A percentile compares a stretch with the other conserved stretches of the same genome.
These are phyloP conservation scores for Trichosporon sp. DNA, from an alignment of 1,284 basidiomycete species.

Conservation along the genomic window DNA sequence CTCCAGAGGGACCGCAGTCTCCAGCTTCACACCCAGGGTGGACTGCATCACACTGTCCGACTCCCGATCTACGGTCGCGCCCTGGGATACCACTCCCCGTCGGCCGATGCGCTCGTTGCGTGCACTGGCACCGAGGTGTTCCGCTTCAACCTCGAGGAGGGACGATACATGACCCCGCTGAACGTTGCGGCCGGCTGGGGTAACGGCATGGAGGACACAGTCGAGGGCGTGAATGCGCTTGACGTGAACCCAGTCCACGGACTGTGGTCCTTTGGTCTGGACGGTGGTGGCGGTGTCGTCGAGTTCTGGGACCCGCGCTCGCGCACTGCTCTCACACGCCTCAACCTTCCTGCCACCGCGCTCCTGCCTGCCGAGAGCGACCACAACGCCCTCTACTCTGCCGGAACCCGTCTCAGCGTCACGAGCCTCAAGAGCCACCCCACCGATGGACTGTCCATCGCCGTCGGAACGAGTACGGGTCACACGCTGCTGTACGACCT, in stretches of 20 bases:
- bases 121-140: conserved; percentile 84
- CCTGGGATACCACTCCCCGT: conserved; percentile 84
- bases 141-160: conserved; percentile 93
- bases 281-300: conserved; percentile 69
- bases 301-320: conserved; percentile 97
- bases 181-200: conserved; percentile 62
- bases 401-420: conserved; percentile 64
- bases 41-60: conserved; percentile 86
- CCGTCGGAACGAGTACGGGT: conserved; percentile 90
- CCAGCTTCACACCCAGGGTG: conserved; percentile 91
- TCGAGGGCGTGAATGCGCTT: conserved; percentile 81
- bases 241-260: conserved; percentile 95
- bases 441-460: conserved; percentile 86
- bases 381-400: conserved; percentile 41
- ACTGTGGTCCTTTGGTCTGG: conserved; percentile 79
- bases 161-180: conserved; percentile 83
- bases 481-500: conserved; percentile 95
- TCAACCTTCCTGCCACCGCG: conserved; percentile 72
- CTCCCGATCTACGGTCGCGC: conserved; percentile 93
- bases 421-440: conserved; percentile 79
- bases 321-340: conserved; percentile 62
- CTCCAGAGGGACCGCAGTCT: conserved; percentile 94
- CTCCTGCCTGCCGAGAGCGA: conserved; percentile 59
- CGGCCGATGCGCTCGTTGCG: conserved; percentile 75
- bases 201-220: conserved; percentile 60